Evolutionary conservation across 2,329 filamentous ascomycete genomes (phyloP).

Genomic region (Fusarium brevicatenulatum): DNA sequence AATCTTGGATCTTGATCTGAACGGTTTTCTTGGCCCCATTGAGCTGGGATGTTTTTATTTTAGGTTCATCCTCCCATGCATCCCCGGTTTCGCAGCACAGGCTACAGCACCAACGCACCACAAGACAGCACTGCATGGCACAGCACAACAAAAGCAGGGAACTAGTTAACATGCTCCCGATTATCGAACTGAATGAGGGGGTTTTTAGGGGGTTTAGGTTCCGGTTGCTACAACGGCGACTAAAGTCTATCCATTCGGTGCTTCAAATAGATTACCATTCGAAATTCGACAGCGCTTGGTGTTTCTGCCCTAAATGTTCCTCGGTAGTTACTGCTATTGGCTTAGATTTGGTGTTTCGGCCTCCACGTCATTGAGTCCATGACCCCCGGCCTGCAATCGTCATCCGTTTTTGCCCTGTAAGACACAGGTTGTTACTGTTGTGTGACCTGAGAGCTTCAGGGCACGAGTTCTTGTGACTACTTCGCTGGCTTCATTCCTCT

Average conservation of each 20-base stretch:
- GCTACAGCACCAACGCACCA: background rate
- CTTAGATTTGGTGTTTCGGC: background rate
- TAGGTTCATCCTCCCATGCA: constrained; percentile 1
- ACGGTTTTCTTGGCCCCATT: background rate
- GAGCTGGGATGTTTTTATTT: constrained; percentile 4
- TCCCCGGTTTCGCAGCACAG: constrained; percentile 1
- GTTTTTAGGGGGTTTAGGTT: background rate
- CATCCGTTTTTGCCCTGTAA: constrained; percentile 27
- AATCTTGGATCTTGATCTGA: constrained; percentile 1
- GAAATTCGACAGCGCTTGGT: background rate
- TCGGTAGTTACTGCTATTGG: background rate
- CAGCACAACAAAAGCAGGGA: background rate
- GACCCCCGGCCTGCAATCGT: constrained; percentile 26
- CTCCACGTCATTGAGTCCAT: constrained; percentile 26
- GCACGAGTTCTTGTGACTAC: background rate
- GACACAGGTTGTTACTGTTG: background rate
- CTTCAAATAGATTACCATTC: background rate
- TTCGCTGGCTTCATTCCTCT: background rate
- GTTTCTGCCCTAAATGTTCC: background rate
- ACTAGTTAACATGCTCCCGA: background rate
- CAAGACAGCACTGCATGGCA: background rate
- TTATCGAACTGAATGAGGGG: background rate
- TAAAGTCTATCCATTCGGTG: background rate
- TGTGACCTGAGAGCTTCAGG: constrained; percentile 6
- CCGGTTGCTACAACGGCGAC: constrained; percentile 5